phyloP scores from a whole-genome alignment of 2,329 filamentous ascomycete species.

The Colletotrichum sojae region DNA sequence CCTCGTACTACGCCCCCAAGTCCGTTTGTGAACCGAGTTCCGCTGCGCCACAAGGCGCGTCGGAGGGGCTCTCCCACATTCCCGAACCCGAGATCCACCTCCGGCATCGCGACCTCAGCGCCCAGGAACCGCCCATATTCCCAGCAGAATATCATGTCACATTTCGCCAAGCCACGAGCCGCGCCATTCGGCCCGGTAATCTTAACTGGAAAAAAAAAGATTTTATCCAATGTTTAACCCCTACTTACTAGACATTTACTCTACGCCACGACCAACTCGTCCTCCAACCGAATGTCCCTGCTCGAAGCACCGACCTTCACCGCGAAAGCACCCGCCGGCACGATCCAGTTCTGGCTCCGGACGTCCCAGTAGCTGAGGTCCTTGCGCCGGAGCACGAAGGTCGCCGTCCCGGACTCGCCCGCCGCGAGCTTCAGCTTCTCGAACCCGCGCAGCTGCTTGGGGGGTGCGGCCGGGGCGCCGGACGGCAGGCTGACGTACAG shows the following conservation, averaged over 20 bases:
- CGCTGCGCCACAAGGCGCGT: slow-evolving; percentile 11
- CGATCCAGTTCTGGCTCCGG: slow-evolving; percentile 70
- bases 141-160: not conserved
- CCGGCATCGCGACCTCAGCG: slow-evolving; percentile 15
- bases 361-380: slow-evolving; percentile 79
- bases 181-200: slow-evolving; percentile 14
- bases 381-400: slow-evolving; percentile 69
- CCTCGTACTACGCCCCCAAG: not conserved
- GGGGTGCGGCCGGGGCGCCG: slow-evolving; percentile 58
- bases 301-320: slow-evolving; percentile 62
- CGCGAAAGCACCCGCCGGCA: slow-evolving; percentile 60
- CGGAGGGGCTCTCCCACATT: slow-evolving; percentile 29
- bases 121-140: not conserved
- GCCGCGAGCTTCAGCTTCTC: slow-evolving; percentile 70
- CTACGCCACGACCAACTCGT: slow-evolving; percentile 37
- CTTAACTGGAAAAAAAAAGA: not conserved
- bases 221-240: not conserved
- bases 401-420: slow-evolving; percentile 63
- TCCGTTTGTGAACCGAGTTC: not conserved
- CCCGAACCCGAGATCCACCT: slow-evolving; percentile 17
- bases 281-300: slow-evolving; percentile 59
- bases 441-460: slow-evolving; percentile 76
- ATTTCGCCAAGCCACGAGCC: slow-evolving; percentile 6
- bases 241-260: not conserved
- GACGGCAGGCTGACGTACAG: slow-evolving; percentile 65